Evolutionary conservation across 73 alveolate species (phyloP).

Genomic region (Breviolum minutum): DNA sequence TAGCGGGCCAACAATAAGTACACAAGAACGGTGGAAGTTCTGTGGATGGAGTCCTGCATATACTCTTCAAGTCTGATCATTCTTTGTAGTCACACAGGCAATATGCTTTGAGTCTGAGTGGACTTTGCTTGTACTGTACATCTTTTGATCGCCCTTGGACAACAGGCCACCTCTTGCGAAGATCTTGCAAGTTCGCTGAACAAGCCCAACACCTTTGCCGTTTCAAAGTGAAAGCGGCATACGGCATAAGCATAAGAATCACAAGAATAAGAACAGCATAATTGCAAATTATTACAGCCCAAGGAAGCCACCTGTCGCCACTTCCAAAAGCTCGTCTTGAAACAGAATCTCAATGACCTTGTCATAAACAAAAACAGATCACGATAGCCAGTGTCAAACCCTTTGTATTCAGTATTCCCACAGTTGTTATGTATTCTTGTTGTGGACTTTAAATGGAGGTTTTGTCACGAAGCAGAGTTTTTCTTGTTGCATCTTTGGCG

Average conservation of each 20-base stretch:
- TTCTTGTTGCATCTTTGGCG: constrained; percentile 10
- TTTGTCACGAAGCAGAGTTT: background rate
- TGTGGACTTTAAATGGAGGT: background rate
- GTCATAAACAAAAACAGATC: too few relatives aligned
- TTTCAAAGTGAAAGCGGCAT: background rate
- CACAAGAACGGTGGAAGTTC: too few relatives aligned
- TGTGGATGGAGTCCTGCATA: too few relatives aligned
- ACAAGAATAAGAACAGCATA: background rate
- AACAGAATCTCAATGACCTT: too few relatives aligned
- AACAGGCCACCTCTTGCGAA: constrained; percentile 28
- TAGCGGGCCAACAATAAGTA: too few relatives aligned
- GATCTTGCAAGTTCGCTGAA: constrained; percentile 25
- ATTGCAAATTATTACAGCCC: too few relatives aligned
- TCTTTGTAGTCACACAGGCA: background rate
- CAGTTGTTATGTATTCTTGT: background rate
- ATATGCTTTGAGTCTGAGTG: background rate
- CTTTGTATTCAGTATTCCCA: too few relatives aligned
- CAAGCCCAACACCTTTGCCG: background rate
- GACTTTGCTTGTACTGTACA: background rate
- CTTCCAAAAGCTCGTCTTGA: too few relatives aligned
- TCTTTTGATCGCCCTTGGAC: background rate
- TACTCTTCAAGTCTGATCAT: too few relatives aligned
- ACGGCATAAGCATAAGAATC: background rate
- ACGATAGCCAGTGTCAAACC: too few relatives aligned
- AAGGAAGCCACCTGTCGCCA: too few relatives aligned